Percentiles rank a stretch among this genome's conserved stretches.
Conservation (phyloP, 768 basidiomycete genomes). For the Lactifluus hygrophoroides region DNA sequence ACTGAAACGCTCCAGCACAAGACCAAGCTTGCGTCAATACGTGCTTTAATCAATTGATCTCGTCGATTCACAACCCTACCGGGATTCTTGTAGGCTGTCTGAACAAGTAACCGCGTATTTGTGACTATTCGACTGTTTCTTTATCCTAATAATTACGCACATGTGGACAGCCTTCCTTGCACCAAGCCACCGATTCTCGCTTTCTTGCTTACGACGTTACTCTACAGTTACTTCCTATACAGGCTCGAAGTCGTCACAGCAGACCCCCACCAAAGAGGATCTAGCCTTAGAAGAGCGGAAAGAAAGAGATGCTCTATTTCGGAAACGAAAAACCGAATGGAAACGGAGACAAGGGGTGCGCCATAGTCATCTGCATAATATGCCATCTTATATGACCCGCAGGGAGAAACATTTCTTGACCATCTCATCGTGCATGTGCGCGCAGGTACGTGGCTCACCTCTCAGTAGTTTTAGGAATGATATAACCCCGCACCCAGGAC, state of each 20-base stretch:
- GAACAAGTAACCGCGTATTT: no score
- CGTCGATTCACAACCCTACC: no score
- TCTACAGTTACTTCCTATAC: no score
- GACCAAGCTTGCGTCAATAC: no score
- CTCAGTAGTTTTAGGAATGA: neutral
- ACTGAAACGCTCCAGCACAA: no score
- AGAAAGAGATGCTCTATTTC: constrained; percentile 23
- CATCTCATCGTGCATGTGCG: constrained; percentile 70
- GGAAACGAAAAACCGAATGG: constrained; percentile 60
- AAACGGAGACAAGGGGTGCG: constrained; percentile 65
- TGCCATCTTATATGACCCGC: constrained; percentile 6
- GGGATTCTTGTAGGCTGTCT: no score
- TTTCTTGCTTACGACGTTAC: no score
- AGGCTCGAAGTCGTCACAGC: neutral
- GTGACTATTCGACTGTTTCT: no score
- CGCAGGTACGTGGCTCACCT: constrained; percentile 41
- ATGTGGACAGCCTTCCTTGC: no score
- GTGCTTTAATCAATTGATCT: no score
- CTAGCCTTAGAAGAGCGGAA: neutral
- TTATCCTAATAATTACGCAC: no score
- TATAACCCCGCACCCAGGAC: constrained; percentile 39
- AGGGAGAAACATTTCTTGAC: constrained; percentile 80
- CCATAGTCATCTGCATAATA: neutral
- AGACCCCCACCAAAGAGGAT: neutral
- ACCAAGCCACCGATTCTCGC: no score